phyloP scores from a whole-genome alignment of 768 basidiomycete species.

The Neoboletus magnificus region DNA sequence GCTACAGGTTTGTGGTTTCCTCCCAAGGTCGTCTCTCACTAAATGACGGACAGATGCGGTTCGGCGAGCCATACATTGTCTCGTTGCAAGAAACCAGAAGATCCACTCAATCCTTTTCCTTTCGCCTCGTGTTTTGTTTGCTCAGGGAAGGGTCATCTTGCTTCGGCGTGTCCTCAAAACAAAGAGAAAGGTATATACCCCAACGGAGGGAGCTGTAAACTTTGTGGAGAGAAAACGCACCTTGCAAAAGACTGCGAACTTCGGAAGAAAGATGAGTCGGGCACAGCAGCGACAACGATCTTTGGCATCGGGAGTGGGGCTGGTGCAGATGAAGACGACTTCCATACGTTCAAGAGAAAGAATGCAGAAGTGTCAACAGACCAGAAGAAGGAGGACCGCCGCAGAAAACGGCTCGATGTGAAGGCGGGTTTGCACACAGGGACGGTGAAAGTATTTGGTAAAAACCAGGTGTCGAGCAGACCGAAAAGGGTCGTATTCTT shows the following conservation, averaged over 20 bases:
- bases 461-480: constrained; percentile 18
- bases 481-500: constrained; percentile 51
- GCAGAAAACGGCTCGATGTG: constrained; percentile 41
- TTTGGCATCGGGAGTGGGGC: constrained; percentile 43
- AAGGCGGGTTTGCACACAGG: constrained; percentile 45
- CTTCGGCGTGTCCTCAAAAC: constrained; percentile 79
- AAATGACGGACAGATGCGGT: constrained; percentile 58
- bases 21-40: not conserved
- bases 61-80: constrained; percentile 75
- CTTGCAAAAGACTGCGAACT: constrained; percentile 80
- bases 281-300: constrained; percentile 18
- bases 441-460: constrained; percentile 35
- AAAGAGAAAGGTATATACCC: constrained; percentile 81
- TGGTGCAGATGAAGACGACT: constrained; percentile 95
- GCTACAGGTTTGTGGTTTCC: constrained; percentile 57
- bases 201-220: constrained; percentile 85
- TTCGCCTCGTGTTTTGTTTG: constrained; percentile 94
- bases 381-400: constrained; percentile 48
- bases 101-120: constrained; percentile 68
- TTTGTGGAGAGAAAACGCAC: constrained; percentile 83
- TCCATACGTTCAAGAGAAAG: constrained; percentile 73
- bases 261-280: constrained; percentile 50
- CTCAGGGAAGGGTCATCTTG: constrained; percentile 77
- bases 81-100: constrained; percentile 64
- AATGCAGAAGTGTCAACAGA: constrained; percentile 58